A percentile compares a stretch with the other conserved stretches of the same genome.
These are phyloP conservation scores for Schizosaccharomyces versatilis DNA, from an alignment of 1,139 yeast genomes.

Conservation along the genomic window DNA sequence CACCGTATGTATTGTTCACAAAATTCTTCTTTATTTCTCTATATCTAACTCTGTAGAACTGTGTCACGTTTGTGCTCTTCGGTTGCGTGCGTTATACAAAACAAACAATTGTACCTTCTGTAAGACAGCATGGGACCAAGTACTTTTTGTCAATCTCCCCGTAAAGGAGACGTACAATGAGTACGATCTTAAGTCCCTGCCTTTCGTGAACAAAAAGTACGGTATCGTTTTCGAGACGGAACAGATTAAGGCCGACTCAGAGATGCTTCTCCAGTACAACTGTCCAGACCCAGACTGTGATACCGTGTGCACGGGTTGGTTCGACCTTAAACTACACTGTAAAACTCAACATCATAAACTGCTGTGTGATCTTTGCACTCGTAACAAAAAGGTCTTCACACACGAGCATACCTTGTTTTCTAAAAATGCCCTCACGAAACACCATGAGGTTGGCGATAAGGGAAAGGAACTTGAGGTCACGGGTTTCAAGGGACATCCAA, in stretches of 20 bases:
- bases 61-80: constrained; percentile 62
- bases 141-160: constrained; percentile 33
- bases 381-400: constrained; percentile 56
- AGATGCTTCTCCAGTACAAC: constrained; percentile 30
- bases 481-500: constrained; percentile 80
- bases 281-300: constrained; percentile 35
- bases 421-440: constrained; percentile 41
- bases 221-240: constrained; percentile 19
- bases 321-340: constrained; percentile 42
- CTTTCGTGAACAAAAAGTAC: constrained; percentile 16
- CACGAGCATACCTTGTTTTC: constrained; percentile 44
- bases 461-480: constrained; percentile 17
- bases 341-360: constrained; percentile 31
- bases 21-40: background rate
- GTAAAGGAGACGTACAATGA: constrained; percentile 19
- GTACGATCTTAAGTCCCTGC: constrained; percentile 23
- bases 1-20: constrained; percentile 25
- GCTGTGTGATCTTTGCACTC: constrained; percentile 56
- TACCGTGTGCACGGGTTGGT: constrained; percentile 27
- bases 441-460: constrained; percentile 40
- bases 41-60: constrained; percentile 18
- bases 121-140: constrained; percentile 33
- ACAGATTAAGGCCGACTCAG: constrained; percentile 23
- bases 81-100: constrained; percentile 61
- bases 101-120: constrained; percentile 65